Conservation (phyloP, 1,284 basidiomycete genomes). For the Pseudozyma sp. region DNA sequence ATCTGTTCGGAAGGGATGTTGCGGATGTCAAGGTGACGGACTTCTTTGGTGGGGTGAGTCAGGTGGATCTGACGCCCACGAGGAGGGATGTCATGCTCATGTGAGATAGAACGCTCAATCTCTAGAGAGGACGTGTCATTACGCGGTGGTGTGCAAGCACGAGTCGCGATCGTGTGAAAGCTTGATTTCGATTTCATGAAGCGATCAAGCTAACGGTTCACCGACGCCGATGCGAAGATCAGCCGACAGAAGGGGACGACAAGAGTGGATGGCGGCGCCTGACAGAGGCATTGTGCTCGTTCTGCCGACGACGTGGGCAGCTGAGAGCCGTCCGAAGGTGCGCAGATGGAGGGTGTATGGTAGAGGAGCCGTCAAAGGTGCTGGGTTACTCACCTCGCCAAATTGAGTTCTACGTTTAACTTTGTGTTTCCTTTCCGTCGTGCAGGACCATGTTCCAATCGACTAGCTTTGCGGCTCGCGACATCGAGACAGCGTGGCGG, state of each 20-base stretch:
- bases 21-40: slow-evolving; percentile 85
- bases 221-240: background rate
- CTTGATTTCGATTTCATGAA: too few species aligned
- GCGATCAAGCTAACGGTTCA: background rate
- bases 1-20: slow-evolving; percentile 81
- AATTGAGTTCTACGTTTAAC: too few species aligned
- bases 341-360: too few species aligned
- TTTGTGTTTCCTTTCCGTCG: too few species aligned
- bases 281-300: slow-evolving; percentile 12
- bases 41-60: slow-evolving; percentile 92
- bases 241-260: background rate
- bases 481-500: too few species aligned
- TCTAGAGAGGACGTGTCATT: too few species aligned
- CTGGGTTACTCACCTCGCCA: too few species aligned
- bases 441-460: too few species aligned
- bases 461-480: too few species aligned
- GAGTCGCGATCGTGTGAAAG: background rate
- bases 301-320: background rate
- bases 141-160: background rate
- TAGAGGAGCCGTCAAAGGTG: too few species aligned
- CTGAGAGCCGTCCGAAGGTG: too few species aligned
- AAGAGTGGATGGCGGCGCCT: background rate
- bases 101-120: background rate
- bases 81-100: slow-evolving; percentile 16
- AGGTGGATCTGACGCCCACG: slow-evolving; percentile 75